Evolutionary conservation across 2,329 filamentous ascomycete genomes (phyloP).

Genomic region (Mariannaea sp.): DNA sequence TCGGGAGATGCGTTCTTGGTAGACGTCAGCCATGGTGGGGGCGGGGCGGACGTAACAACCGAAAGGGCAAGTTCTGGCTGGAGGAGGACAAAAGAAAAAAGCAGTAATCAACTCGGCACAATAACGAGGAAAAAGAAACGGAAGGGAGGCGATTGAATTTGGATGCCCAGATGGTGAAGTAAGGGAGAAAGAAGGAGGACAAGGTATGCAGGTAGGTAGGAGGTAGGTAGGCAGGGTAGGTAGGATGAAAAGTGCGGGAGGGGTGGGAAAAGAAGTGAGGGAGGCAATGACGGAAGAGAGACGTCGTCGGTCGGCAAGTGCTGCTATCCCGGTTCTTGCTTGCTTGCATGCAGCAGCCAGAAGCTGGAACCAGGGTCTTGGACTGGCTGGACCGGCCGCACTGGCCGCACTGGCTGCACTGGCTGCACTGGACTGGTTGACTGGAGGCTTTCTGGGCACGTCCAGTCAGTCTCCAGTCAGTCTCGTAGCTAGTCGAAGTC

Average conservation of each 20-base stretch:
- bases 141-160: constrained; percentile 12
- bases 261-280: constrained; percentile 14
- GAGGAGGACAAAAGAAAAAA: constrained; percentile 12
- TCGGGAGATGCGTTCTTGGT: constrained; percentile 43
- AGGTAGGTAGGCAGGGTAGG: constrained; percentile 20
- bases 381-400: too few relatives aligned
- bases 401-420: too few relatives aligned
- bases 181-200: constrained; percentile 22
- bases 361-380: too few relatives aligned
- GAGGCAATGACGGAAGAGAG: constrained; percentile 36
- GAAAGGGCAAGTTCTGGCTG: constrained; percentile 14
- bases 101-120: background rate
- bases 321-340: constrained; percentile 2
- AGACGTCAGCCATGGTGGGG: constrained; percentile 43
- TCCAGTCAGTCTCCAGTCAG: too few relatives aligned
- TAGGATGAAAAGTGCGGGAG: constrained; percentile 4
- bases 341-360: background rate
- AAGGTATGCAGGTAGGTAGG: too few relatives aligned
- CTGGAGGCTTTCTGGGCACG: background rate
- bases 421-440: background rate
- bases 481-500: too few relatives aligned
- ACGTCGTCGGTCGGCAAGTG: constrained; percentile 22
- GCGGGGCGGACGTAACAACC: constrained; percentile 12
- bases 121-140: background rate
- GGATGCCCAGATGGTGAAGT: background rate